Percentiles rank a stretch among this genome's conserved stretches.
phyloP scores from a whole-genome alignment of 1,284 basidiomycete species.

The Sanguinoderma infundibulare region DNA sequence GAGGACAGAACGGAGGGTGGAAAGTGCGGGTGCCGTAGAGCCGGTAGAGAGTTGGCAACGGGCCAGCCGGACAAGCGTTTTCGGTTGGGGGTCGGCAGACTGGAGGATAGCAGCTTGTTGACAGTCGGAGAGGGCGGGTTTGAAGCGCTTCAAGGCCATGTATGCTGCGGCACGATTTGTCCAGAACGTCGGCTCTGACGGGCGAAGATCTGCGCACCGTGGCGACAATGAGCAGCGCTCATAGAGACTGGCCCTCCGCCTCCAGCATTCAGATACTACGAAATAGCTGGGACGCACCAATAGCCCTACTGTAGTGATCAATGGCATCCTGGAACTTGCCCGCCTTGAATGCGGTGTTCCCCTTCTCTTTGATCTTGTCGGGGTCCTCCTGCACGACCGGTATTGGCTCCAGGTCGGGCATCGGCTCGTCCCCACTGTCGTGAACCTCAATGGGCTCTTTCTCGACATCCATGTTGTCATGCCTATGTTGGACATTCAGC shows the following conservation, averaged over 20 bases:
- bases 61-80: conserved; percentile 80
- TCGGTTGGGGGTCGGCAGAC: conserved; percentile 49
- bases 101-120: conserved; percentile 76
- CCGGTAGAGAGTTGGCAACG: conserved; percentile 83
- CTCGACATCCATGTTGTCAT: conserved; percentile 27
- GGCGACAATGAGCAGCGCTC: background rate
- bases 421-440: background rate
- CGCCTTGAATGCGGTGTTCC: conserved; percentile 77
- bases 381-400: conserved; percentile 42
- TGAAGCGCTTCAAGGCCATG: conserved; percentile 82
- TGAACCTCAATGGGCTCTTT: conserved; percentile 18
- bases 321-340: conserved; percentile 73
- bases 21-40: conserved; percentile 63
- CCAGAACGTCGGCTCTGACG: conserved; percentile 75
- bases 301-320: conserved; percentile 80
- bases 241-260: background rate
- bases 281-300: conserved; percentile 41
- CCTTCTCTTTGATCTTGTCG: conserved; percentile 71
- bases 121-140: conserved; percentile 77
- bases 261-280: background rate
- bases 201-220: conserved; percentile 47
- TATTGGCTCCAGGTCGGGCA: conserved; percentile 3
- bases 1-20: conserved; percentile 61
- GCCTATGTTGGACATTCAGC: conserved; percentile 14
- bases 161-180: conserved; percentile 88